Percentiles rank a stretch among this genome's conserved stretches.
These are phyloP conservation scores for Sideroxylon spinosum DNA, from an alignment of 179 eudicot species.

Conservation along the genomic window DNA sequence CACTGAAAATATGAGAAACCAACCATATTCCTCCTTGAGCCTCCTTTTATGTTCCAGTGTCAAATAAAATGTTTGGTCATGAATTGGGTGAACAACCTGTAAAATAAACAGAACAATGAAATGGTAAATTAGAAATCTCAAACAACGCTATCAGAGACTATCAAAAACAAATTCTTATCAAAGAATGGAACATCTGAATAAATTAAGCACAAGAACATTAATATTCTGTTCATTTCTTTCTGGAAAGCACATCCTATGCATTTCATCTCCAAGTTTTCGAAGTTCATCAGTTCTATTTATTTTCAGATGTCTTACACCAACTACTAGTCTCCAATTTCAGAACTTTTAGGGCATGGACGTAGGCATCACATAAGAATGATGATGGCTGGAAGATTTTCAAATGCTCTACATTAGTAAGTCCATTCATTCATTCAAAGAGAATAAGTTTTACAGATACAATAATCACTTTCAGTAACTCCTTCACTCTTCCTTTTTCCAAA, in stretches of 20 bases:
- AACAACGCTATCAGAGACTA: background rate
- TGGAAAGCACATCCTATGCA: background rate
- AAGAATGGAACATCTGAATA: background rate
- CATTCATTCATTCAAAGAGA: background rate
- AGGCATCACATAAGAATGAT: background rate
- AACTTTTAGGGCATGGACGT: background rate
- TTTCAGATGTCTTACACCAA: background rate
- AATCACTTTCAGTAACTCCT: background rate
- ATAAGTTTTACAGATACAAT: no score
- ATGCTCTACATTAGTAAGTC: background rate
- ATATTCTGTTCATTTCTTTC: background rate
- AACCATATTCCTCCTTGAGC: constrained; percentile 73
- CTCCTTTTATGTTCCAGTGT: constrained; percentile 54
- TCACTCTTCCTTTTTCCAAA: background rate
- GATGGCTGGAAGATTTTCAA: background rate
- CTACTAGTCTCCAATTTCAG: background rate
- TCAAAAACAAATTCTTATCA: background rate
- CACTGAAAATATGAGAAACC: constrained; percentile 15
- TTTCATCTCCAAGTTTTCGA: background rate
- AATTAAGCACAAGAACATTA: background rate
- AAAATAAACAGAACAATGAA: background rate
- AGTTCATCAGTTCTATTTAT: background rate
- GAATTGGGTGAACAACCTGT: constrained; percentile 69
- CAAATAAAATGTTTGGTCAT: constrained; percentile 68
- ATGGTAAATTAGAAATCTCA: background rate